Evolutionary conservation across 2,329 filamentous ascomycete genomes (phyloP).

Genomic region (Aspergillus awamori): DNA sequence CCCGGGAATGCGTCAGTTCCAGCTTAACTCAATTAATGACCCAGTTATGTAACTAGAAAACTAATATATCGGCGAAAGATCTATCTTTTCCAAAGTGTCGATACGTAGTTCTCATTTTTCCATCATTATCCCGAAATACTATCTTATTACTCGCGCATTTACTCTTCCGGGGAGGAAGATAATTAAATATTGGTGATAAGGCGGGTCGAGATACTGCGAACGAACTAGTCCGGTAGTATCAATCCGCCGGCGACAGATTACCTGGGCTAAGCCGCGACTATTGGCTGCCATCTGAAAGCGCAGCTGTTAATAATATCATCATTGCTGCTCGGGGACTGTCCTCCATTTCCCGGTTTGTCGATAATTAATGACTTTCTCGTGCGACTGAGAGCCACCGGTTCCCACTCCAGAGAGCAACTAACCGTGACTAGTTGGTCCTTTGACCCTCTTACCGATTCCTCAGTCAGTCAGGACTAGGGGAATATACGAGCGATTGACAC

Average conservation of each 20-base stretch:
- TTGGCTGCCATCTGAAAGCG: neutral
- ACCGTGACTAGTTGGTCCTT: conserved; percentile 6
- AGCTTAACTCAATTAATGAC: too few species aligned
- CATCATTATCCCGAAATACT: neutral
- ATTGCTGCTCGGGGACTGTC: neutral
- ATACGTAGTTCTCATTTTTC: too few species aligned
- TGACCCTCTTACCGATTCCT: neutral
- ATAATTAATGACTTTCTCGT: neutral
- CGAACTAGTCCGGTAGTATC: neutral
- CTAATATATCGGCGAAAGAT: too few species aligned
- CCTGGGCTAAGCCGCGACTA: neutral
- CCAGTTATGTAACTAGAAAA: too few species aligned
- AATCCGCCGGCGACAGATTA: neutral
- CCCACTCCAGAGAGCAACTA: conserved; percentile 4
- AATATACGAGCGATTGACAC: neutral
- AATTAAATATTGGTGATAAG: neutral
- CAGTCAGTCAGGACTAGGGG: neutral
- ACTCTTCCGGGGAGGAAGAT: neutral
- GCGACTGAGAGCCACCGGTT: conserved; percentile 13
- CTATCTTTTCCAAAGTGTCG: too few species aligned
- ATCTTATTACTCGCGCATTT: neutral
- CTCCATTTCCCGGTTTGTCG: neutral
- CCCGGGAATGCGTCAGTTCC: neutral
- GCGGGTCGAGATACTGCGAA: neutral
- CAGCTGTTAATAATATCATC: conserved; percentile 2